Evolutionary conservation across 768 basidiomycete genomes (phyloP).

Genomic region (Amanita subjunquillea): DNA sequence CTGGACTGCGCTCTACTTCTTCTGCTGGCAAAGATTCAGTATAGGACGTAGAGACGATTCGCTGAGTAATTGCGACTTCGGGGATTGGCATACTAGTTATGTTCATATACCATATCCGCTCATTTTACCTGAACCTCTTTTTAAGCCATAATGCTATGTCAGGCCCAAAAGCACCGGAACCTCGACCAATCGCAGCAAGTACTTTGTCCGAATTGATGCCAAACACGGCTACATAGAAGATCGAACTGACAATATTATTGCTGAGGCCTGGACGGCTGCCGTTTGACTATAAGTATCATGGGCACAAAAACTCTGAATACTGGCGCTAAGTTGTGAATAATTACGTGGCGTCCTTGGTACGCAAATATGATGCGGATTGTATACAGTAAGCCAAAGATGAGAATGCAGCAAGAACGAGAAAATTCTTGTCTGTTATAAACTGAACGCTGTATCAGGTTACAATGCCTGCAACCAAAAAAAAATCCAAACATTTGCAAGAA

Average conservation of each 20-base stretch:
- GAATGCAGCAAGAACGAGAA: conserved; percentile 65
- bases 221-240: conserved; percentile 43
- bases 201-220: conserved; percentile 74
- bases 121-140: conserved; percentile 28
- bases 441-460: conserved; percentile 55
- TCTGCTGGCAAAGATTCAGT: neutral
- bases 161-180: conserved; percentile 68
- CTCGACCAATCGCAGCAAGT: conserved; percentile 71
- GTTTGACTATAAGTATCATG: conserved; percentile 58
- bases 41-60: neutral
- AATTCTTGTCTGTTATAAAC: conserved; percentile 28
- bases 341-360: conserved; percentile 56
- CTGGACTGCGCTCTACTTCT: conserved; percentile 18
- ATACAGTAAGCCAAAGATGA: conserved; percentile 64
- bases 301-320: conserved; percentile 81
- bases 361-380: conserved; percentile 73
- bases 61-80: neutral
- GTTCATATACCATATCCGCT: no score
- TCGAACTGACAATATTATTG: conserved; percentile 57
- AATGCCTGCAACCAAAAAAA: conserved; percentile 36
- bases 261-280: conserved; percentile 68
- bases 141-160: conserved; percentile 45
- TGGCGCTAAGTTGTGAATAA: conserved; percentile 60
- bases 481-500: no score
- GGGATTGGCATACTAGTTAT: no score